Conservation (phyloP, 805 yeast genomes). For the Candida mattraensis region DNA sequence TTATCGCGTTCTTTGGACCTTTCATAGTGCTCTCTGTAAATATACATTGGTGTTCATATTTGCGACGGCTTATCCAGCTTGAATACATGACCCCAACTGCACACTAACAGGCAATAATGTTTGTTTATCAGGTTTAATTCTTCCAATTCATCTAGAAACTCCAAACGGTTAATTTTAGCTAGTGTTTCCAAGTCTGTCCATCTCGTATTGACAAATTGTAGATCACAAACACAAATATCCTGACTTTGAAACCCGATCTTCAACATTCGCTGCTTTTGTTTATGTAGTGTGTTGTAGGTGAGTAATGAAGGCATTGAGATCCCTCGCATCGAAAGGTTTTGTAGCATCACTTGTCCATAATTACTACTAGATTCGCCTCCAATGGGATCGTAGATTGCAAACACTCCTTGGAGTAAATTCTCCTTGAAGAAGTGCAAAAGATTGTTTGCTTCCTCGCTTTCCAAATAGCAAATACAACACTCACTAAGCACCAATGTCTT, state of each 20-base stretch:
- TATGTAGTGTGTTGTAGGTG: conserved; percentile 46
- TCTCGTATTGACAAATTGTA: conserved; percentile 38
- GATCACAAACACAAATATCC: conserved; percentile 41
- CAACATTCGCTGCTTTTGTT: conserved; percentile 40
- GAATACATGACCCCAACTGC: conserved; percentile 25
- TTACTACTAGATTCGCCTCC: conserved; percentile 45
- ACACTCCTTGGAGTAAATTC: conserved; percentile 25
- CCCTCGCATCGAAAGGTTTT: conserved; percentile 60
- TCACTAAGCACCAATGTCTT: conserved; percentile 72
- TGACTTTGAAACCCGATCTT: conserved; percentile 26
- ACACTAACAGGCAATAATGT: conserved; percentile 53
- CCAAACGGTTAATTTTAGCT: conserved; percentile 50
- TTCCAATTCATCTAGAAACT: conserved; percentile 73
- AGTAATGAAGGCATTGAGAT: conserved; percentile 58
- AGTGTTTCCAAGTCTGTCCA: conserved; percentile 48
- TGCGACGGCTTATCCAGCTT: conserved; percentile 9
- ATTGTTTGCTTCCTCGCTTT: conserved; percentile 45
- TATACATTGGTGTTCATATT: too few species aligned
- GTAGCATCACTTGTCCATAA: conserved; percentile 69
- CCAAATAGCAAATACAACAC: conserved; percentile 73
- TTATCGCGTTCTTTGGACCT: too few species aligned
- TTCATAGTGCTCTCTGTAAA: too few species aligned
- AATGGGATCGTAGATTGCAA: conserved; percentile 70
- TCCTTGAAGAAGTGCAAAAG: conserved; percentile 45
- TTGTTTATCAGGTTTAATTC: conserved; percentile 60